Percentiles rank a stretch among this genome's conserved stretches.
These are phyloP conservation scores for Staphylotrichum tortipilum DNA, from an alignment of 495 filamentous ascomycete species.

Conservation along the genomic window DNA sequence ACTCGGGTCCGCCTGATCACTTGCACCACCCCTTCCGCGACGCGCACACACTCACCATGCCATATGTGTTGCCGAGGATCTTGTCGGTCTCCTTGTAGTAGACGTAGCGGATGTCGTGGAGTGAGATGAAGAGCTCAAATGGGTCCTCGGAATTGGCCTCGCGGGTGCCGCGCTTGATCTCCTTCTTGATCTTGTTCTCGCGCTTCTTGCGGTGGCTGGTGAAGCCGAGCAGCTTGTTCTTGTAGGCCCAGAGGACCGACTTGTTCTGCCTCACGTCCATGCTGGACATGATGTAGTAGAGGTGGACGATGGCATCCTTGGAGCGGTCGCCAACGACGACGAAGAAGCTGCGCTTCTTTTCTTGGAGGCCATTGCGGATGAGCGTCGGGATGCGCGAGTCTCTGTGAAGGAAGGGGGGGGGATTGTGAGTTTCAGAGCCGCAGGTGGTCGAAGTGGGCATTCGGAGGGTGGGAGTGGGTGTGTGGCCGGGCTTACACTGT, in stretches of 20 bases:
- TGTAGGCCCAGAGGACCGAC: slow-evolving; percentile 98
- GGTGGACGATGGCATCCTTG: slow-evolving; percentile 93
- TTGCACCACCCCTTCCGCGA: neutral
- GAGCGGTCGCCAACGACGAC: slow-evolving; percentile 91
- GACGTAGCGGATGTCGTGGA: slow-evolving; percentile 95
- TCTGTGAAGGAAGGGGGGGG: no score
- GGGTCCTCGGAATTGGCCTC: slow-evolving; percentile 95
- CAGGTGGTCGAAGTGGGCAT: no score
- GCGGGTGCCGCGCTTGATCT: slow-evolving; percentile 89
- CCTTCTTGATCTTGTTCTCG: slow-evolving; percentile 94
- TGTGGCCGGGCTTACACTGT: slow-evolving; percentile 41
- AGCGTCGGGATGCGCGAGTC: slow-evolving; percentile 94
- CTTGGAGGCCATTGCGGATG: slow-evolving; percentile 89
- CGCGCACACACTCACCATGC: slow-evolving; percentile 50
- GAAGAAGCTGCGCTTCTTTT: slow-evolving; percentile 97
- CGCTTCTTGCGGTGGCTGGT: slow-evolving; percentile 91
- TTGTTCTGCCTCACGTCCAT: slow-evolving; percentile 93
- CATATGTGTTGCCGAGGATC: slow-evolving; percentile 96
- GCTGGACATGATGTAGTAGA: slow-evolving; percentile 88
- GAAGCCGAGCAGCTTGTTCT: slow-evolving; percentile 92
- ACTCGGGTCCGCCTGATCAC: neutral
- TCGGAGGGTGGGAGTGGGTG: no score
- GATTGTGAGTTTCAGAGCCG: no score
- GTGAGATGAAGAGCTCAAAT: slow-evolving; percentile 94
- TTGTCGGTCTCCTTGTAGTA: slow-evolving; percentile 99